Evolutionary conservation across 1,139 yeast genomes (phyloP).

Genomic region (Candida pseudocylindracea): DNA sequence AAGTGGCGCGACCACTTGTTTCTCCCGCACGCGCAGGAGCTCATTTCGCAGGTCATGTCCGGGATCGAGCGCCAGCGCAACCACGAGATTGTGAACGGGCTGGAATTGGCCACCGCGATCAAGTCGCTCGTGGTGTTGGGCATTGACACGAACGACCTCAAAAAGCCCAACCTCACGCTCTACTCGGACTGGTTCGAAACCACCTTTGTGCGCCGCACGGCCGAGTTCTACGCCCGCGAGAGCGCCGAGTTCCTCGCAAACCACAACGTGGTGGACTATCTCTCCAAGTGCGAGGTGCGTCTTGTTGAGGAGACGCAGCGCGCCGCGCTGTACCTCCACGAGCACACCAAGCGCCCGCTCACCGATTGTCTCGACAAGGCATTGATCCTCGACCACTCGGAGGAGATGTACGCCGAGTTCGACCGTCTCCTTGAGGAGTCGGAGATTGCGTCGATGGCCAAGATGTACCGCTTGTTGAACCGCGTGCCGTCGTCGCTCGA

Average conservation of each 20-base stretch:
- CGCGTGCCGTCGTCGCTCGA: constrained; percentile 56
- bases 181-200: constrained; percentile 65
- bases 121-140: constrained; percentile 66
- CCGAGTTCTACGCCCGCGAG: constrained; percentile 50
- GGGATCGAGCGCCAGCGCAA: constrained; percentile 63
- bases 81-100: constrained; percentile 52
- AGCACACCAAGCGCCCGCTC: constrained; percentile 60
- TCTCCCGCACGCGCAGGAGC: constrained; percentile 30
- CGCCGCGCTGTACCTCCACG: constrained; percentile 63
- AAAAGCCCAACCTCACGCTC: constrained; percentile 63
- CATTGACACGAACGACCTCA: constrained; percentile 61
- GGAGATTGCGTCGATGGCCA: constrained; percentile 53
- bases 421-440: constrained; percentile 50
- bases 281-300: constrained; percentile 67
- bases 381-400: constrained; percentile 61
- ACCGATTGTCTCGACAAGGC: constrained; percentile 57
- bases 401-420: constrained; percentile 59
- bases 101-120: constrained; percentile 50
- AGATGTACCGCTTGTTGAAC: constrained; percentile 56
- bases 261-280: constrained; percentile 77
- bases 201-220: constrained; percentile 54
- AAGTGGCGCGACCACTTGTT: constrained; percentile 83
- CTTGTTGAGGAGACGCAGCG: constrained; percentile 66
- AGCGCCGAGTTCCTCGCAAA: constrained; percentile 41
- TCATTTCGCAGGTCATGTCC: constrained; percentile 52